These are phyloP conservation scores for Wickerhamomyces alni DNA, from an alignment of 805 yeast genomes.

Conservation along the genomic window DNA sequence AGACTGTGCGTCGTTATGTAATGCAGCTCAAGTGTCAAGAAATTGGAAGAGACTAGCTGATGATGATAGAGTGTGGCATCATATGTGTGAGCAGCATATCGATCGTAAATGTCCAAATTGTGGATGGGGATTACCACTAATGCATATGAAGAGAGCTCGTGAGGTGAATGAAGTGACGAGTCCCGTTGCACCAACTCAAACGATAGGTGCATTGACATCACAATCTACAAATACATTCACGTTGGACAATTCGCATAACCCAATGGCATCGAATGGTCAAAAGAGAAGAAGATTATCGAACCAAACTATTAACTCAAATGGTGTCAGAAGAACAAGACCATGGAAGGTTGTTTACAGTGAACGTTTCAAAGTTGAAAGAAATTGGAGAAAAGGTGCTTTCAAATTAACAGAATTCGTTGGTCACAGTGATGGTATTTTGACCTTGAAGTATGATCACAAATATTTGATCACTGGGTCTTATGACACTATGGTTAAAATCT, in stretches of 20 bases:
- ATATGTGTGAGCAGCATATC: slow-evolving; percentile 97
- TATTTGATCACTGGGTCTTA: slow-evolving; percentile 86
- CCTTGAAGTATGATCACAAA: slow-evolving; percentile 78
- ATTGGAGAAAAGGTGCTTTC: slow-evolving; percentile 87
- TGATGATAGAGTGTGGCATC: slow-evolving; percentile 96
- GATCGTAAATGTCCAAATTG: slow-evolving; percentile 96
- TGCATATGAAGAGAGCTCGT: slow-evolving; percentile 78
- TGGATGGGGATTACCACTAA: slow-evolving; percentile 96
- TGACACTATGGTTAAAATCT: slow-evolving; percentile 85
- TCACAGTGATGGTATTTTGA: slow-evolving; percentile 84
- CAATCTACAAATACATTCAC: too few species aligned
- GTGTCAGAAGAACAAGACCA: slow-evolving; percentile 54
- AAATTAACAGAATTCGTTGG: slow-evolving; percentile 61
- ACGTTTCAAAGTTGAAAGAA: slow-evolving; percentile 83
- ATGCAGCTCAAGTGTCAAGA: slow-evolving; percentile 87
- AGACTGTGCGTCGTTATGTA: slow-evolving; percentile 90
- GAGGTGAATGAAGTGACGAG: slow-evolving; percentile 30
- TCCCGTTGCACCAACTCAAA: slow-evolving; percentile 10
- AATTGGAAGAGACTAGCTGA: slow-evolving; percentile 89
- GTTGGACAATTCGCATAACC: slow-evolving; percentile 9
- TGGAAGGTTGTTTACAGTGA: slow-evolving; percentile 96
- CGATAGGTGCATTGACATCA: too few species aligned
- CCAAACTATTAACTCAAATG: slow-evolving; percentile 14
- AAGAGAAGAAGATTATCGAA: slow-evolving; percentile 24
- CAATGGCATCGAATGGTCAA: slow-evolving; percentile 19